Conservation (phyloP, 495 filamentous ascomycete species). For the Aspergillus egyptiacus region DNA sequence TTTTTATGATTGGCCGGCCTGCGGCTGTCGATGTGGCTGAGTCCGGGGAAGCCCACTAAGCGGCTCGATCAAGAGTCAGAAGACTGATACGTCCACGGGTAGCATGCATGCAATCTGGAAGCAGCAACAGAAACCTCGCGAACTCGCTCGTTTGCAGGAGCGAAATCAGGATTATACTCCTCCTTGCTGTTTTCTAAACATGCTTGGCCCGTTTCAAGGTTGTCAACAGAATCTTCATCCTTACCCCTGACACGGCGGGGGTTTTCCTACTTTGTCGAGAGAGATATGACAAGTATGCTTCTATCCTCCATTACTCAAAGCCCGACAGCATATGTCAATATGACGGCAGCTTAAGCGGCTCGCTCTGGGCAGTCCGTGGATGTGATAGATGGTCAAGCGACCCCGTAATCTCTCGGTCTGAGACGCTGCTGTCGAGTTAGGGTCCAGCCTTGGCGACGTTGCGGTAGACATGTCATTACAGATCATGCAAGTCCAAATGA, state of each 20-base stretch:
- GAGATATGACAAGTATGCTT: too few relatives aligned
- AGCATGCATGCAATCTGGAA: too few relatives aligned
- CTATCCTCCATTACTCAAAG: too few relatives aligned
- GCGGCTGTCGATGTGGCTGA: conserved; percentile 12
- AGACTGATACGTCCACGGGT: too few relatives aligned
- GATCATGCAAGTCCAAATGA: not conserved
- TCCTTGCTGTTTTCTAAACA: too few relatives aligned
- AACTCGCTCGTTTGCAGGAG: too few relatives aligned
- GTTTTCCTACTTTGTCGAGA: too few relatives aligned
- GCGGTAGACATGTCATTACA: not conserved
- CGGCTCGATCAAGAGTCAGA: too few relatives aligned
- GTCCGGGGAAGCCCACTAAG: conserved; percentile 14
- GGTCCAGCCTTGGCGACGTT: not conserved
- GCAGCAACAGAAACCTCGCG: too few relatives aligned
- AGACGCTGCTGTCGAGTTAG: not conserved
- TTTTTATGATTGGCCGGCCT: conserved; percentile 6
- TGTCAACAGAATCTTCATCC: too few relatives aligned
- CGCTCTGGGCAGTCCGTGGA: not conserved
- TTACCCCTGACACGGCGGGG: too few relatives aligned
- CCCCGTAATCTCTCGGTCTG: not conserved
- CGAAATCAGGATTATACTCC: not conserved
- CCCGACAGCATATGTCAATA: not conserved
- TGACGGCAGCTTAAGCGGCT: not conserved
- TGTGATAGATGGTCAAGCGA: conserved; percentile 1
- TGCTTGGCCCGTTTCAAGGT: too few relatives aligned